These are phyloP conservation scores for Peronospora farinosa DNA, from an alignment of 352 stramenopile genomes.

Conservation along the genomic window DNA sequence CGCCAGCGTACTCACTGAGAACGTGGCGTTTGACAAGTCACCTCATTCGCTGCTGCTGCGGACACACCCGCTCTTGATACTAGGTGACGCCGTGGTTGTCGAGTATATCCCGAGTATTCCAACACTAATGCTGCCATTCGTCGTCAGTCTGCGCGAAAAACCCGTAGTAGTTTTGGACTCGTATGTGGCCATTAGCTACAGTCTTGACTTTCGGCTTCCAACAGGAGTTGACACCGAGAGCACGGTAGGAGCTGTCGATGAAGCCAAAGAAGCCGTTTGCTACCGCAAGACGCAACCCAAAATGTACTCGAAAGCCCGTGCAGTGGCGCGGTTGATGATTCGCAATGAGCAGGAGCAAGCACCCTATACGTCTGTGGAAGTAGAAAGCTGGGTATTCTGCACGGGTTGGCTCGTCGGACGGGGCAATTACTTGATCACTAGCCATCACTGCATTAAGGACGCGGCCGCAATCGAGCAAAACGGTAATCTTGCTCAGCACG, in stretches of 20 bases:
- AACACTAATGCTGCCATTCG: conserved; percentile 38
- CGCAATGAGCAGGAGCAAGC: conserved; percentile 13
- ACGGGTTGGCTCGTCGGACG: conserved; percentile 57
- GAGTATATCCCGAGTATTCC: conserved; percentile 49
- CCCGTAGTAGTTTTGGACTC: conserved; percentile 36
- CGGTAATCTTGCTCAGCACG: background rate
- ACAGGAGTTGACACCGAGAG: conserved; percentile 30
- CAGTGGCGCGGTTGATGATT: conserved; percentile 55
- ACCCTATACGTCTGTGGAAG: conserved; percentile 3
- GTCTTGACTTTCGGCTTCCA: background rate
- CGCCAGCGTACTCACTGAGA: conserved; percentile 3
- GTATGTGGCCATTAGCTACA: conserved; percentile 27
- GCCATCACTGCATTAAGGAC: conserved; percentile 56
- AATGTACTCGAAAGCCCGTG: conserved; percentile 50
- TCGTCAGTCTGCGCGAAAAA: conserved; percentile 15
- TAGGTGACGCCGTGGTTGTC: conserved; percentile 33
- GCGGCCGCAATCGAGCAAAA: conserved; percentile 2
- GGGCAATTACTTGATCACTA: conserved; percentile 59
- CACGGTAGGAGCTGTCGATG: conserved; percentile 35
- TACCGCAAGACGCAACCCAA: conserved; percentile 41
- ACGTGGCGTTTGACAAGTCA: conserved; percentile 5
- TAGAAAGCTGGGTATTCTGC: conserved; percentile 36
- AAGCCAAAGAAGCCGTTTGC: conserved; percentile 54
- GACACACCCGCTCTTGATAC: conserved; percentile 41
- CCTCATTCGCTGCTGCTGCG: conserved; percentile 26